phyloP scores from a whole-genome alignment of 2,329 filamentous ascomycete genomes.

The Endoconidiophora laricicola region DNA sequence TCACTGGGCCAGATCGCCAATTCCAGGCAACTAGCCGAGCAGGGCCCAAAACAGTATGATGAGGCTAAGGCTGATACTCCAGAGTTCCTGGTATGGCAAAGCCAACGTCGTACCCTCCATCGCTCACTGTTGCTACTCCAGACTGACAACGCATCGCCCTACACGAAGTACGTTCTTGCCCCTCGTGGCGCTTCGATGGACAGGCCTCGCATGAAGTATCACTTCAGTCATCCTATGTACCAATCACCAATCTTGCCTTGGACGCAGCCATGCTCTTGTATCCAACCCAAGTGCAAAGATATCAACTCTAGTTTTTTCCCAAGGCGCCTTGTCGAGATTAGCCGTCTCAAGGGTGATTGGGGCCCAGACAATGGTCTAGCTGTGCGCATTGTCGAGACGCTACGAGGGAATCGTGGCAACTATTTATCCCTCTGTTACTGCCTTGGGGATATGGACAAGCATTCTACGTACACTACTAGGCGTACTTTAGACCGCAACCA shows the following conservation, averaged over 20 bases:
- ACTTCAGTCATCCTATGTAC: background rate
- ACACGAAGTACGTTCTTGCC: no score
- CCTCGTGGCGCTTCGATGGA: no score
- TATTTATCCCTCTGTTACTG: conserved; percentile 4
- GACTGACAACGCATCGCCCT: no score
- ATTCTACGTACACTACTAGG: background rate
- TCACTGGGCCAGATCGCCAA: no score
- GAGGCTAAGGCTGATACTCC: background rate
- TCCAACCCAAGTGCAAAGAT: background rate
- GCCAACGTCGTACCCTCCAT: background rate
- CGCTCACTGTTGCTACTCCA: background rate
- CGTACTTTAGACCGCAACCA: background rate
- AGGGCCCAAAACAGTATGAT: no score
- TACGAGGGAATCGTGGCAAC: conserved; percentile 2
- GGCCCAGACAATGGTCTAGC: background rate
- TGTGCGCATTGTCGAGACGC: conserved; percentile 3
- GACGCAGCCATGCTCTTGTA: conserved; percentile 1
- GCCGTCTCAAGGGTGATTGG: conserved; percentile 5
- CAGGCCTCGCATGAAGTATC: no score
- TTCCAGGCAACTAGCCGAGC: no score
- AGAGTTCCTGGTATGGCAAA: background rate
- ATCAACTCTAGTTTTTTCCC: conserved; percentile 1
- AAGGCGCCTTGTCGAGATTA: conserved; percentile 3
- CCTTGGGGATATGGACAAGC: background rate
- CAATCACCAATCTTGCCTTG: background rate